Evolutionary conservation across 176 grass and related monocot species (phyloP).

Genomic region (Coix lacrymajobi): DNA sequence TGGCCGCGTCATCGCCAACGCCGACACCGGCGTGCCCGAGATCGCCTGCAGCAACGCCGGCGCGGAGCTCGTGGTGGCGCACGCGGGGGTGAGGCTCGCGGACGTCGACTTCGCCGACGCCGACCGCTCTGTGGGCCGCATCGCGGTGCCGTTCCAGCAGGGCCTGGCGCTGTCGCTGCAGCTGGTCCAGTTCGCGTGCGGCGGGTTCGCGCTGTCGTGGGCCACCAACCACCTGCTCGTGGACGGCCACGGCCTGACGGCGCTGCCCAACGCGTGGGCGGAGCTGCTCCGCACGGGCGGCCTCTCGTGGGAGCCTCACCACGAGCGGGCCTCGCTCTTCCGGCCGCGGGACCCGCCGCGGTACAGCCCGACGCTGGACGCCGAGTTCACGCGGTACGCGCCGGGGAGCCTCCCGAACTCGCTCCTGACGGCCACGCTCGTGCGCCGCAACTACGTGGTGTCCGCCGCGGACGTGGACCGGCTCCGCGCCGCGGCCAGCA

Average conservation of each 20-base stretch:
- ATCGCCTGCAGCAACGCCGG: slow-evolving; percentile 51
- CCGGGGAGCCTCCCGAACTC: slow-evolving; percentile 28
- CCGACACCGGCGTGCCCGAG: slow-evolving; percentile 21
- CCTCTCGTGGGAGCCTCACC: slow-evolving; percentile 42
- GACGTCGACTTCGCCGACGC: slow-evolving; percentile 51
- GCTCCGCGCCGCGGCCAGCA: slow-evolving; percentile 36
- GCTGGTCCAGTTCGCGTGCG: slow-evolving; percentile 61
- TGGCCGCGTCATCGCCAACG: slow-evolving; percentile 19
- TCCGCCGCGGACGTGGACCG: slow-evolving; percentile 38
- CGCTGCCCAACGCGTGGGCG: slow-evolving; percentile 46
- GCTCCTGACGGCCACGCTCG: slow-evolving; percentile 31
- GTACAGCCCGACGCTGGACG: slow-evolving; percentile 29
- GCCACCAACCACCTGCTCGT: slow-evolving; percentile 55
- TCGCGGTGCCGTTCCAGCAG: slow-evolving; percentile 37
- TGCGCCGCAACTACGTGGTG: slow-evolving; percentile 54
- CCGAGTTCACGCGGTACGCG: slow-evolving; percentile 46
- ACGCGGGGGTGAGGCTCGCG: slow-evolving; percentile 10
- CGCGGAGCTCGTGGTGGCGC: slow-evolving; percentile 62
- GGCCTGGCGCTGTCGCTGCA: slow-evolving; percentile 66
- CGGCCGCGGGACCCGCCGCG: slow-evolving; percentile 28
- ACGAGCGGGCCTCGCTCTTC: slow-evolving; percentile 52
- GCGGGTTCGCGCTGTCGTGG: slow-evolving; percentile 67
- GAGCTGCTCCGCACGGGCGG: slow-evolving; percentile 30
- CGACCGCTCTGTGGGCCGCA: slow-evolving; percentile 24
- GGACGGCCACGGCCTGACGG: slow-evolving; percentile 56